phyloP scores from a whole-genome alignment of 306 rosid genomes.

The Hylodesmum podocarpum region DNA sequence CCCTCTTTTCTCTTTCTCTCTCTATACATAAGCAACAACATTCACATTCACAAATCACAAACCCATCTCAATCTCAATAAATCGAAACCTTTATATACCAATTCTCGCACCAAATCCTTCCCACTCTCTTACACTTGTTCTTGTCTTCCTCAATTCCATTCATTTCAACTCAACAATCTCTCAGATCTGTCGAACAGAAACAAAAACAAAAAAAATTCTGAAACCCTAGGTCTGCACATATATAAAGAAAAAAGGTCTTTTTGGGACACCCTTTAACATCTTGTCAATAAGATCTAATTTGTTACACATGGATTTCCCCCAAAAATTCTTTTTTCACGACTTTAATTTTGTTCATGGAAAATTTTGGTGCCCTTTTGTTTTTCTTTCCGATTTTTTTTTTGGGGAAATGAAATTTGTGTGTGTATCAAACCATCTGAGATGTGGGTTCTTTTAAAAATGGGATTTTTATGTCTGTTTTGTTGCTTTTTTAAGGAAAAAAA shows the following conservation, averaged over 20 bases:
- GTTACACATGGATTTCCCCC: neutral
- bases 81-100: constrained; percentile 24
- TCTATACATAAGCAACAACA: neutral
- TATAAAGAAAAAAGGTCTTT: too few relatives aligned
- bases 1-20: neutral
- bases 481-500: neutral
- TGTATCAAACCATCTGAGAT: neutral
- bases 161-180: neutral
- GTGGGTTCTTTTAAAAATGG: neutral
- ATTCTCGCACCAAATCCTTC: constrained; percentile 38
- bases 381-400: neutral
- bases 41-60: too few relatives aligned
- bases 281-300: neutral
- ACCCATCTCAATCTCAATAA: constrained; percentile 28
- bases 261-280: too few relatives aligned
- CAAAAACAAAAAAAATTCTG: too few relatives aligned
- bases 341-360: neutral
- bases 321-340: neutral
- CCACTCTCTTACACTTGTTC: constrained; percentile 33
- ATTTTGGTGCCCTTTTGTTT: neutral
- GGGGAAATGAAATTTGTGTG: neutral
- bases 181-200: neutral
- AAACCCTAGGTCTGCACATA: constrained; percentile 20
- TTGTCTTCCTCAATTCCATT: neutral
- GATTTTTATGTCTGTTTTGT: too few relatives aligned